Evolutionary conservation across 768 basidiomycete species (phyloP), one percentile per base, ranked within the genome.

Genomic region (Pleurotus tuoliensis): DNA sequence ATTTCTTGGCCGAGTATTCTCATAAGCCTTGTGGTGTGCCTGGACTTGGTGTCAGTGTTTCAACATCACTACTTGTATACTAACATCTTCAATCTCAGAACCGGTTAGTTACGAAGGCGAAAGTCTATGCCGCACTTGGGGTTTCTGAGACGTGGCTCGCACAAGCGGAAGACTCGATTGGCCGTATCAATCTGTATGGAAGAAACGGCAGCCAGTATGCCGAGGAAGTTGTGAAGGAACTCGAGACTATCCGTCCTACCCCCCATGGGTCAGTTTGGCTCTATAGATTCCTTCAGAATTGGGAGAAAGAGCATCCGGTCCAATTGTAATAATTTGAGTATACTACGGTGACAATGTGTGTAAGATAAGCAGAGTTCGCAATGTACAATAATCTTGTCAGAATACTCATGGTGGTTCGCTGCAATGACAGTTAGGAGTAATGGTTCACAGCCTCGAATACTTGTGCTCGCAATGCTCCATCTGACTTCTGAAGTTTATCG

Each of bases 401-500:
- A 40, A 39, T 39, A 55, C 8, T 20, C 30, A 15, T n/a, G 13
- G 15, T 20, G 30, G 13, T n/a, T 25, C 20, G 2, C 18, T n/a
- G 30, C 7, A 8, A 30, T 3, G 34, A 20, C 2, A 2, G 20
- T 20, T 20, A 20, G 20, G 20, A 20, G 34, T 34, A 51, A 12
- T 7, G 15, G 20, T 51, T 30, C 12, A 27, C 9, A 11, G 18
- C 30, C 30, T 51, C 22, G n/a, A 40, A 18, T 22, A 56, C 46
- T 16, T 56, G 18, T 9, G 30, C 44, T n/a, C 20, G 41, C 11
- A 48, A 27, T 22, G 20, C 37, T 20, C 55, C 48, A 47, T 58
- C 60, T 13, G 24, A 18, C 51, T 61, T 61, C 52, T 61, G 60
- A 5, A 59, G 56, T 9, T 37, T 22, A 25, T 58, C 58, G 25